phyloP scores from a whole-genome alignment of 1,284 basidiomycete genomes.

The Ganoderma leucocontextum region DNA sequence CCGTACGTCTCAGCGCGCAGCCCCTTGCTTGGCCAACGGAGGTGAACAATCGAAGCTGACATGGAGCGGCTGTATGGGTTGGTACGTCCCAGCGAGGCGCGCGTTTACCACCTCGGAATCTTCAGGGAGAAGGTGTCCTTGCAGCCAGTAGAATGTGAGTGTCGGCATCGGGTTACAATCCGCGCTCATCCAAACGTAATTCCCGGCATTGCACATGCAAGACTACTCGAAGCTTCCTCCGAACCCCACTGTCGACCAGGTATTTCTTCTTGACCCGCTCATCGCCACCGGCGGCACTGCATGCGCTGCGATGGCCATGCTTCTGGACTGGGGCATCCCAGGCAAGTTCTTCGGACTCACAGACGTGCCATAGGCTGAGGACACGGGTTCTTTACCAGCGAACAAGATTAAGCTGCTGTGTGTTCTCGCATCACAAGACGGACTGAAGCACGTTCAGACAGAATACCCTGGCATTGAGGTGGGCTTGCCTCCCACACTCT shows the following conservation, averaged over 20 bases:
- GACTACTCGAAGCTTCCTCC: constrained; percentile 94
- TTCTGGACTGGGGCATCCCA: constrained; percentile 86
- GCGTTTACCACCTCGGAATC: constrained; percentile 91
- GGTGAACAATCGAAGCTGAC: background rate
- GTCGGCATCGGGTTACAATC: background rate
- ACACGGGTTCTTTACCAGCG: constrained; percentile 47
- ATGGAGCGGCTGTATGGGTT: background rate
- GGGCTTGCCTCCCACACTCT: constrained; percentile 23
- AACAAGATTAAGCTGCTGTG: constrained; percentile 85
- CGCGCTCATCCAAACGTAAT: background rate
- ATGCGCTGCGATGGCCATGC: constrained; percentile 85
- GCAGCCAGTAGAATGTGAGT: constrained; percentile 91
- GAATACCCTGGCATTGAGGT: constrained; percentile 88
- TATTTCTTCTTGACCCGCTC: constrained; percentile 90
- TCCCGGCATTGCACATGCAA: constrained; percentile 38
- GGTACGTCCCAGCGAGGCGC: constrained; percentile 62
- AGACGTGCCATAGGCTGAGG: background rate
- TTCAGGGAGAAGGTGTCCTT: constrained; percentile 91
- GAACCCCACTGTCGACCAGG: constrained; percentile 79
- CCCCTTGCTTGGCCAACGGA: background rate
- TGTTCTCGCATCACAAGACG: constrained; percentile 82
- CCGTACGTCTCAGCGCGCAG: constrained; percentile 58
- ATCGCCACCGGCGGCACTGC: constrained; percentile 97
- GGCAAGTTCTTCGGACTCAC: constrained; percentile 48
- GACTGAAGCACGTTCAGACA: constrained; percentile 71